Percentiles rank a stretch among this genome's conserved stretches.
Conservation (phyloP, 2,329 filamentous ascomycete species). For the Exophiala mesophila region DNA sequence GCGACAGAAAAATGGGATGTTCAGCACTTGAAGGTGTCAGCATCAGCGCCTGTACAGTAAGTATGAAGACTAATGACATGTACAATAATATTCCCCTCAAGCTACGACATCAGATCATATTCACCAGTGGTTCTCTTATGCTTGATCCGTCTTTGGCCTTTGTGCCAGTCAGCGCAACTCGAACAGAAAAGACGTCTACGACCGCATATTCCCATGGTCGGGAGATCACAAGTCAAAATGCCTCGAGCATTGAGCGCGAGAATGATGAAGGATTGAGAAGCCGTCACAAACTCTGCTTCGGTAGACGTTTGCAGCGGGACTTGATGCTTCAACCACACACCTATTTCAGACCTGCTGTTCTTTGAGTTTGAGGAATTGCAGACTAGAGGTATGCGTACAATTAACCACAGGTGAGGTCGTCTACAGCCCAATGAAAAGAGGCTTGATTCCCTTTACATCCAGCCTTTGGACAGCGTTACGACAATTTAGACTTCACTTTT, state of each 20-base stretch:
- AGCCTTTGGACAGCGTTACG: too few relatives aligned
- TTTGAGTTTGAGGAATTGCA: slow-evolving; percentile 46
- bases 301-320: slow-evolving; percentile 16
- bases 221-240: slow-evolving; percentile 46
- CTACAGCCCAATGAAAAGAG: too few relatives aligned
- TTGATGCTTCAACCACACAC: slow-evolving; percentile 22
- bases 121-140: slow-evolving; percentile 5
- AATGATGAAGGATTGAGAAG: slow-evolving; percentile 31
- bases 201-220: slow-evolving; percentile 41
- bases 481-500: too few relatives aligned
- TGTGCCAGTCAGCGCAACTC: slow-evolving; percentile 39
- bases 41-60: slow-evolving; percentile 9
- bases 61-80: slow-evolving; percentile 7
- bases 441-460: too few relatives aligned
- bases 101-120: slow-evolving; percentile 1
- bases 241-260: slow-evolving; percentile 43
- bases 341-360: slow-evolving; percentile 52
- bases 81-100: slow-evolving; percentile 23
- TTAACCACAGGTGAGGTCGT: too few relatives aligned
- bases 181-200: slow-evolving; percentile 53
- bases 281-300: slow-evolving; percentile 9
- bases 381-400: slow-evolving; percentile 50
- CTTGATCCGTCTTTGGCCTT: slow-evolving; percentile 7
- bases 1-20: slow-evolving; percentile 20
- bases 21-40: slow-evolving; percentile 23